A percentile compares a stretch with the other conserved stretches of the same genome.
These are phyloP conservation scores for Globisporangium cystogenes DNA, from an alignment of 352 stramenopile genomes.

Conservation along the genomic window DNA sequence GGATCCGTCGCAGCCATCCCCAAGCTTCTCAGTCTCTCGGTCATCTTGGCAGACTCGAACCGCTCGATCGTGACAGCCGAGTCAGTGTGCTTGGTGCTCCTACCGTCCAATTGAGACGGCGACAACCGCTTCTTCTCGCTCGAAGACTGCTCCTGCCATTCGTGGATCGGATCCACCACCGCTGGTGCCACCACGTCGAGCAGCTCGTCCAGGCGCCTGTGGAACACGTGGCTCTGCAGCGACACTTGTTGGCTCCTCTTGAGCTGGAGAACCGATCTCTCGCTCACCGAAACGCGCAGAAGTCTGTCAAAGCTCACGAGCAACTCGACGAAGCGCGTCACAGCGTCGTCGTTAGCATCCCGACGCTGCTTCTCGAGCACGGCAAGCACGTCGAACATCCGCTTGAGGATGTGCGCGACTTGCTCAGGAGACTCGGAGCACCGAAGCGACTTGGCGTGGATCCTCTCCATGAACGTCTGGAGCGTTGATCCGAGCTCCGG, in stretches of 20 bases:
- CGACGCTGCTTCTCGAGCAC: neutral
- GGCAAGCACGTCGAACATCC: neutral
- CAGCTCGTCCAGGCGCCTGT: neutral
- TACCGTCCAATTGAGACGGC: too few relatives aligned
- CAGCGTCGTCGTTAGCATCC: neutral
- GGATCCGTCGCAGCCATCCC: too few relatives aligned
- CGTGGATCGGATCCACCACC: neutral
- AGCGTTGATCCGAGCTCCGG: neutral
- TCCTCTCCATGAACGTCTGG: neutral
- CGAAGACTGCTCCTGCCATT: neutral
- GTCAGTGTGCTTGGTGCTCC: too few relatives aligned
- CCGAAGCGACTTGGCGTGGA: neutral
- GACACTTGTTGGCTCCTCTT: neutral
- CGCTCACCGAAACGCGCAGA: neutral
- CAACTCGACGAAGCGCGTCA: neutral
- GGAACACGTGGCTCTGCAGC: neutral
- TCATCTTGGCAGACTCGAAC: neutral
- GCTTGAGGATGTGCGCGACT: neutral
- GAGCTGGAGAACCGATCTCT: neutral
- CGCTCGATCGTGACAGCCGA: neutral
- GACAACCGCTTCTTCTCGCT: neutral
- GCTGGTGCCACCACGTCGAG: neutral
- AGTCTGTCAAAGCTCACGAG: neutral
- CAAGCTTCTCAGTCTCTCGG: neutral
- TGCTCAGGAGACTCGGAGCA: neutral